Base-by-base conservation (phyloP, 441 rosid genomes). In the Euphorbia celastroides region DNA sequence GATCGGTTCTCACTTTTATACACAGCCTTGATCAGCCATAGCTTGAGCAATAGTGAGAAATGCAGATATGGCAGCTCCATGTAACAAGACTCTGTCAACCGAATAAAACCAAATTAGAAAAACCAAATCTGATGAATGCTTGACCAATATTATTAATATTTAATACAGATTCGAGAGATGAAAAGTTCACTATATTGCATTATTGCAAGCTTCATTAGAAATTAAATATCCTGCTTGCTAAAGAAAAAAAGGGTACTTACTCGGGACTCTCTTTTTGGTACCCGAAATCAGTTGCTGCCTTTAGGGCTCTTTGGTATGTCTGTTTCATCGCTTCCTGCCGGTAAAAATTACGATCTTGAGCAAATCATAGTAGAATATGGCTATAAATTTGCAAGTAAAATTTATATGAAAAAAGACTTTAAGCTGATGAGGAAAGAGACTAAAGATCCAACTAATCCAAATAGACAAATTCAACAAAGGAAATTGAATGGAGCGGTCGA, bases 21-120 rank as follows among this genome's bases (percentile, higher is more conserved):
- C 92, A 77, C 98, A 90, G 77, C 98, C 98, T 88, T 93, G 99
- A 70, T 89, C 99, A 0, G 90, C 84, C 99, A 92, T 94, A 41
- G 98, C 99, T 83, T 89, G 98, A 72, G 99, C 96, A 50, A 94
- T 87, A 31, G 88, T 86, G 70, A 94, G 86, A 76, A 94, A 94
- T 3, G 98, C 89, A 25, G 99, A 86, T 62, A 94, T 92, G 57
- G 89, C 85, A 32, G 99, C 88, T 67, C 99, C 99, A 14, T 92
- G 90, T 19, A 85, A 79, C 81, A 93, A 82, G 60, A 96, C 88
- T 80, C 99, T 93, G 86, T 63, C 64, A 71, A 70, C 72, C 46
- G 65, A 38, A 23, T 19, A n/a, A 50, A 63, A 46, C 2, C 9
- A 32, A 65, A 57, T 42, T 13, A 63, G 59, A 69, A 69, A 8